These are phyloP conservation scores for Wickerhamiella kurtzmanii DNA, from an alignment of 805 yeast genomes.

Conservation along the genomic window DNA sequence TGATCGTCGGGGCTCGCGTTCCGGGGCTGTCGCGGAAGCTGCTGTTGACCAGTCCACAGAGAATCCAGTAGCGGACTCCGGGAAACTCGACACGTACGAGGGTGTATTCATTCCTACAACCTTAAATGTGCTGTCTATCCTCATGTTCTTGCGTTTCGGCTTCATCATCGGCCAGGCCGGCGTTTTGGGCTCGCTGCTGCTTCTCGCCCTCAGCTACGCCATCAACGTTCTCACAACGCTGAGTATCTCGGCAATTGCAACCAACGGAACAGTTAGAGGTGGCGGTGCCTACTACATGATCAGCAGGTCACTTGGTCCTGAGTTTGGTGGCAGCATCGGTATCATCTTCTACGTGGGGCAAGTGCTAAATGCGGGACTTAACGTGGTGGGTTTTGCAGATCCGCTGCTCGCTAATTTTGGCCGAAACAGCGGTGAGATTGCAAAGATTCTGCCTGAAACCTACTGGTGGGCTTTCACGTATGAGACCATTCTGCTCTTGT, in stretches of 20 bases:
- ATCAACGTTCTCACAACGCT: slow-evolving; percentile 77
- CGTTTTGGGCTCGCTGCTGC: slow-evolving; percentile 54
- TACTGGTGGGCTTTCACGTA: slow-evolving; percentile 57
- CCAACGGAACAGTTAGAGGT: slow-evolving; percentile 93
- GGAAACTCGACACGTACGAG: slow-evolving; percentile 63
- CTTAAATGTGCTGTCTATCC: slow-evolving; percentile 78
- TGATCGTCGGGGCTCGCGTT: no score
- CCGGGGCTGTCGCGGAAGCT: no score
- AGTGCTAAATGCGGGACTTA: slow-evolving; percentile 73
- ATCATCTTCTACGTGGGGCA: slow-evolving; percentile 90
- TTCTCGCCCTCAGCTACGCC: slow-evolving; percentile 58
- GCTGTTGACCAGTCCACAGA: background rate
- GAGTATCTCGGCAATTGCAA: slow-evolving; percentile 88
- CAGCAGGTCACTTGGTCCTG: slow-evolving; percentile 89
- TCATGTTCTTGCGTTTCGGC: slow-evolving; percentile 92
- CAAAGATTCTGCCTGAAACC: slow-evolving; percentile 51
- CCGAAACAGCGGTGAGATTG: slow-evolving; percentile 38
- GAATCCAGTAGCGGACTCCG: slow-evolving; percentile 1
- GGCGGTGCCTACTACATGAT: slow-evolving; percentile 99
- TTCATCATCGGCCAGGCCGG: slow-evolving; percentile 94
- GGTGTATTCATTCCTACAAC: slow-evolving; percentile 94
- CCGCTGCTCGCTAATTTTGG: slow-evolving; percentile 79
- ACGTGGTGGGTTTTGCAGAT: slow-evolving; percentile 90
- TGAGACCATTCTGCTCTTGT: slow-evolving; percentile 51
- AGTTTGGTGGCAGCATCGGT: slow-evolving; percentile 96